phyloP scores from a whole-genome alignment of 768 basidiomycete genomes.

The Pleurotus citrinopileatus region DNA sequence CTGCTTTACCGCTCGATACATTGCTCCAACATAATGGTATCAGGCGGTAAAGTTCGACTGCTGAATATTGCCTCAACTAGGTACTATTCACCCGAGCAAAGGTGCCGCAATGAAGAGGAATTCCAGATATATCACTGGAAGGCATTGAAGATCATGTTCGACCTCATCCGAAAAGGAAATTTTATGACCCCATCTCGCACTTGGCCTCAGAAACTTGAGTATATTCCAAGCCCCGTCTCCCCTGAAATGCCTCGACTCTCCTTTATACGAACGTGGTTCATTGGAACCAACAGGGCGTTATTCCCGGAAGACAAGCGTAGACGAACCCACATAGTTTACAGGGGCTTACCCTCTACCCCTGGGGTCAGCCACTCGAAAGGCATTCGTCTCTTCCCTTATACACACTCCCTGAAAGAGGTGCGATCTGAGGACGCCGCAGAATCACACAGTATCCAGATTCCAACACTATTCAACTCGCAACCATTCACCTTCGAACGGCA shows the following conservation, averaged over 20 bases:
- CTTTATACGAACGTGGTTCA: neutral
- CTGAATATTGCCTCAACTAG: slow-evolving; percentile 20
- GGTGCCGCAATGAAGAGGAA: neutral
- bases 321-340: neutral
- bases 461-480: too few species aligned
- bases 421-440: neutral
- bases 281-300: neutral
- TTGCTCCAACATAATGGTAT: slow-evolving; percentile 26
- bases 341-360: neutral
- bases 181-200: slow-evolving; percentile 5
- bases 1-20: slow-evolving; percentile 21
- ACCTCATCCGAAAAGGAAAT: slow-evolving; percentile 3
- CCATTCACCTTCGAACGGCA: neutral
- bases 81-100: slow-evolving; percentile 1
- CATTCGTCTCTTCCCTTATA: neutral
- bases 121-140: slow-evolving; percentile 7
- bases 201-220: slow-evolving; percentile 2
- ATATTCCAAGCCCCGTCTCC: slow-evolving; percentile 2
- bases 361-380: neutral
- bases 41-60: slow-evolving; percentile 33
- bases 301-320: slow-evolving; percentile 1
- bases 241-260: neutral
- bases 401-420: neutral
- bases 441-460: neutral
- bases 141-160: slow-evolving; percentile 6